Evolutionary conservation across 495 filamentous ascomycete species (phyloP).

Genomic region (Talaromyces adpressus): DNA sequence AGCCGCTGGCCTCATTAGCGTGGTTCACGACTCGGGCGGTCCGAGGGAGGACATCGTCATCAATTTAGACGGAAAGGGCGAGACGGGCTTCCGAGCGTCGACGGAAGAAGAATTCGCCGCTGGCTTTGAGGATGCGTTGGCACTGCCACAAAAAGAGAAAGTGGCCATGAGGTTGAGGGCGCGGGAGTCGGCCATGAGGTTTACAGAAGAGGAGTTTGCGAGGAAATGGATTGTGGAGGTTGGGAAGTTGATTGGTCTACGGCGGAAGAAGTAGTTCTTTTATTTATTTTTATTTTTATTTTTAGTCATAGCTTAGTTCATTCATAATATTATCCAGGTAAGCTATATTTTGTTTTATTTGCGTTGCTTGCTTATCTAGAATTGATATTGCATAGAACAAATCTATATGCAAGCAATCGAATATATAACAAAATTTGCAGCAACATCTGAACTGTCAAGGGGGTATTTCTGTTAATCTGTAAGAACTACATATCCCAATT

Average conservation of each 20-base stretch:
- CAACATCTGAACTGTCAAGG: background rate
- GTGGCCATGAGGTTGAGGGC: slow-evolving; percentile 68
- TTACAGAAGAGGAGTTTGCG: slow-evolving; percentile 81
- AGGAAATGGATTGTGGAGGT: slow-evolving; percentile 65
- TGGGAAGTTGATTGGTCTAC: slow-evolving; percentile 56
- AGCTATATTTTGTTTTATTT: background rate
- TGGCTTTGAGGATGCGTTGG: slow-evolving; percentile 68
- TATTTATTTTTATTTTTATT: background rate
- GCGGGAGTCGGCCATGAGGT: slow-evolving; percentile 66
- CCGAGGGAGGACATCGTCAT: slow-evolving; percentile 90
- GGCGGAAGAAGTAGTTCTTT: background rate
- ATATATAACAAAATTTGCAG: no score
- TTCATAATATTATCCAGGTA: background rate
- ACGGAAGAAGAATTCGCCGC: slow-evolving; percentile 69
- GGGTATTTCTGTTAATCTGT: background rate
- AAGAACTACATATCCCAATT: background rate
- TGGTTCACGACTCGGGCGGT: slow-evolving; percentile 88
- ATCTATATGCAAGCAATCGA: no score
- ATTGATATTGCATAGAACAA: no score
- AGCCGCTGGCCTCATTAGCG: slow-evolving; percentile 82
- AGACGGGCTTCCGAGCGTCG: slow-evolving; percentile 81
- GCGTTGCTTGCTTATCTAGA: no score
- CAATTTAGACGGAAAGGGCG: slow-evolving; percentile 57
- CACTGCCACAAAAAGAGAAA: slow-evolving; percentile 57
- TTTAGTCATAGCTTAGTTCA: background rate